Evolutionary conservation across 345 rosid species (phyloP), one percentile per base, ranked within the genome.

Genomic region (Bruguiera sexangula): DNA sequence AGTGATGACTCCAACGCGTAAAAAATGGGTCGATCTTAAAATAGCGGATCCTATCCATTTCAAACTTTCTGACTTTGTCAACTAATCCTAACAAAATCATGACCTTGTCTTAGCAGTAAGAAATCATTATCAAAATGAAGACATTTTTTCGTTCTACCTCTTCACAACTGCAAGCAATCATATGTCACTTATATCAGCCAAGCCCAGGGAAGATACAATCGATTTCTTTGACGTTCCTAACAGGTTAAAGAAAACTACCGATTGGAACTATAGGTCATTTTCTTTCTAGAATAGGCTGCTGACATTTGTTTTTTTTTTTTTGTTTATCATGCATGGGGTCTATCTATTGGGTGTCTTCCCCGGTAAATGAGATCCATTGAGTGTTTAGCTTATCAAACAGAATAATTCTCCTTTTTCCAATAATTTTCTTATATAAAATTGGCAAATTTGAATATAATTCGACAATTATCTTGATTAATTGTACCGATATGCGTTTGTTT

Each of bases 51-150:
- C n/a, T n/a, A n/a, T n/a, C 58, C 26, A 43, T 43, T 43, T 13
- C 50, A 43, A 13, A 37, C 18, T 72, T 73, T 62, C 67, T 70
- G 62, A 65, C 31, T 61, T 67, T 70, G 83, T 80, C 79, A 80
- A 83, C 76, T 55, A 77, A 76, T 74, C 66, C 76, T 57, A 73
- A 71, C 77, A 62, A 56, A 75, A 72, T 72, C 39, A 63, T 39
- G 81, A 74, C 81, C 68, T 21, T 20, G 32, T 61, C 75, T 73
- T 70, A 78, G 76, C 85, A 66, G 79, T 67, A 73, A 76, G n/a
- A 2, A 62, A 10, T 8, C 56, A 34, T 67, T 77, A 80, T 75
- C 81, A 76, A 71, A 58, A 63, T 30, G 54, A 15, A 59, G 21
- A 51, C 32, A 24, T 65, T 30, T 30, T 55, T 59, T 20, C 20